A percentile compares a stretch with the other conserved stretches of the same genome.
Conservation (phyloP, 2,329 filamentous ascomycete species). For the Camillea tinctor region DNA sequence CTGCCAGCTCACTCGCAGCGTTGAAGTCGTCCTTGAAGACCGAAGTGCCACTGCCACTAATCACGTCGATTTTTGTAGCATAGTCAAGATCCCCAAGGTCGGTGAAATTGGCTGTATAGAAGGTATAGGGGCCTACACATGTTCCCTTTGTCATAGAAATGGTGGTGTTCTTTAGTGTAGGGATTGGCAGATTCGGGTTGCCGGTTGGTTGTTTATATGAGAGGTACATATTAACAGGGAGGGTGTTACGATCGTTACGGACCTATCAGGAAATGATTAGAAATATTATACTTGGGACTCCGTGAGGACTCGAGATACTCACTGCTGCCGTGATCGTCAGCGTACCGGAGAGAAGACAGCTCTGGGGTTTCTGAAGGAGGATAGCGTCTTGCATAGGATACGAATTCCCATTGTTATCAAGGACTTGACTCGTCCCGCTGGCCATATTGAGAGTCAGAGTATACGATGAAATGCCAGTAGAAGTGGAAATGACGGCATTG, state of each 20-base stretch:
- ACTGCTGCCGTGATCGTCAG: conserved; percentile 46
- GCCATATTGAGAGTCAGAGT: conserved; percentile 49
- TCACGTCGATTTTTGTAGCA: conserved; percentile 46
- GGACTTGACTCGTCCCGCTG: conserved; percentile 44
- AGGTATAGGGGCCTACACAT: conserved; percentile 48
- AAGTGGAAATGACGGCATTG: conserved; percentile 50
- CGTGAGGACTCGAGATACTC: conserved; percentile 4
- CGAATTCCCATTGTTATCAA: conserved; percentile 57
- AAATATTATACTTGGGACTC: background rate
- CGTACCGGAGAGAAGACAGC: conserved; percentile 50
- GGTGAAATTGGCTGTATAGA: conserved; percentile 44
- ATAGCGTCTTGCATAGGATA: conserved; percentile 56
- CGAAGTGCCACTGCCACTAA: conserved; percentile 36
- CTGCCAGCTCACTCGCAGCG: conserved; percentile 42
- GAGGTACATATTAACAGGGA: conserved; percentile 41
- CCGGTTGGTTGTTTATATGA: conserved; percentile 41
- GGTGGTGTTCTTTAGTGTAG: conserved; percentile 37
- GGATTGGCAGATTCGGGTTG: conserved; percentile 42
- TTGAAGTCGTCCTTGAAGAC: conserved; percentile 49
- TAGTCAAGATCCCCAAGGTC: conserved; percentile 44
- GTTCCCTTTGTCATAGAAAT: conserved; percentile 41
- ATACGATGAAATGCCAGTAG: conserved; percentile 62
- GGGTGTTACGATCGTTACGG: conserved; percentile 45
- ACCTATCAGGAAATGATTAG: conserved; percentile 28
- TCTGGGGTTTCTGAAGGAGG: conserved; percentile 55